phyloP scores from a whole-genome alignment of 176 grass and related monocot species.

The Alloteropsis semialata region DNA sequence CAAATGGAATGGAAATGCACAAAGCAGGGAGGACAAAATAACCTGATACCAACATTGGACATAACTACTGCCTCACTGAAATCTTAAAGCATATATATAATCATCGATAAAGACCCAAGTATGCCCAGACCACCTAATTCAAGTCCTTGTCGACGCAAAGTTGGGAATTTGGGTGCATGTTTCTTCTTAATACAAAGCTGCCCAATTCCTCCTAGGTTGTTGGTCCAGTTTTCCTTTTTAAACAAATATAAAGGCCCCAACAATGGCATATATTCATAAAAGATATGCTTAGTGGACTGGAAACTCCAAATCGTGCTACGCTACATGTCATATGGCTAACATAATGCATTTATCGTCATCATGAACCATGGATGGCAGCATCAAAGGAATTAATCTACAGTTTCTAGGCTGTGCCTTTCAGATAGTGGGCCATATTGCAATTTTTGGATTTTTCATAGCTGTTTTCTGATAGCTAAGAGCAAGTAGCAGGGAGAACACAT shows the following conservation, averaged over 20 bases:
- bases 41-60: not conserved
- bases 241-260: not conserved
- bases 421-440: not conserved
- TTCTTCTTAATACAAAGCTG: not conserved
- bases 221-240: not conserved
- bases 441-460: constrained; percentile 15
- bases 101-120: not conserved
- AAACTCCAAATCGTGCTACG: constrained; percentile 8
- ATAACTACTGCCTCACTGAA: not conserved
- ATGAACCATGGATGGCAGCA: constrained; percentile 15
- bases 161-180: not conserved
- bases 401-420: not conserved
- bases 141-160: not conserved
- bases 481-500: not conserved
- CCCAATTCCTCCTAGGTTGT: not conserved
- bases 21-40: not conserved
- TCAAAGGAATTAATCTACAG: not conserved
- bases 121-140: not conserved
- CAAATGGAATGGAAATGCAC: constrained; percentile 1
- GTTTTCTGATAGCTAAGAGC: constrained; percentile 4
- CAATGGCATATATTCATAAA: not conserved
- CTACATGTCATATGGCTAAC: not conserved
- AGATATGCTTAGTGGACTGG: not conserved
- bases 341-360: constrained; percentile 22
- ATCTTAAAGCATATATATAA: not conserved